Evolutionary conservation across 2,329 filamentous ascomycete species (phyloP).

Genomic region (Fusarium sp.): DNA sequence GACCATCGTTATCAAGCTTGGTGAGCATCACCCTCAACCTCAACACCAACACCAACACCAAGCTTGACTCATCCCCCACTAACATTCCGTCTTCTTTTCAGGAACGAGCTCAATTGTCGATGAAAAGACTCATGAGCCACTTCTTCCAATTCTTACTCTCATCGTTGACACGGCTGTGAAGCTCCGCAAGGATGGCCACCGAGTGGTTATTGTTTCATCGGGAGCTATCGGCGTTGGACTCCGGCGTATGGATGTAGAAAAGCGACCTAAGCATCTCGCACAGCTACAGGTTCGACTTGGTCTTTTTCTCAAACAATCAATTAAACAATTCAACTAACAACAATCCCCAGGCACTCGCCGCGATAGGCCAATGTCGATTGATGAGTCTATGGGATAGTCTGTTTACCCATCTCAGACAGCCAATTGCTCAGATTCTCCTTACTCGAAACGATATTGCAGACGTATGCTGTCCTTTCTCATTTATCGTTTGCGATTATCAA

Average conservation of each 20-base stretch:
- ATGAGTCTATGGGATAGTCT: conserved; percentile 96
- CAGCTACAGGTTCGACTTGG: conserved; percentile 74
- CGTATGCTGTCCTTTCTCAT: conserved; percentile 58
- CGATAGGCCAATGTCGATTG: conserved; percentile 93
- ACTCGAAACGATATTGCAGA: conserved; percentile 97
- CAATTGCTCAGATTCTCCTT: conserved; percentile 92
- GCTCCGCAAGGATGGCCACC: conserved; percentile 89
- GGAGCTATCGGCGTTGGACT: conserved; percentile 96
- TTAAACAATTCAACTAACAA: conserved; percentile 18
- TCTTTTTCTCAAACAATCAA: not conserved
- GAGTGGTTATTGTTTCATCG: conserved; percentile 95
- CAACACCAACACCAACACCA: conserved; percentile 10
- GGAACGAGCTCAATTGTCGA: conserved; percentile 99
- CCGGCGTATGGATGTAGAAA: conserved; percentile 86
- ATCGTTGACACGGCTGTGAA: conserved; percentile 95
- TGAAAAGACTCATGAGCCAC: conserved; percentile 91
- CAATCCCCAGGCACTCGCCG: conserved; percentile 77
- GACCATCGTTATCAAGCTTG: conserved; percentile 84
- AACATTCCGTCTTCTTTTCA: conserved; percentile 61
- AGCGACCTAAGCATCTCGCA: conserved; percentile 89
- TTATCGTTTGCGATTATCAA: not conserved
- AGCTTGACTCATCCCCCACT: conserved; percentile 29
- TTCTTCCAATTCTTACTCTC: conserved; percentile 87
- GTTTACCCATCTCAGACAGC: conserved; percentile 87
- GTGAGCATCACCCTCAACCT: conserved; percentile 59